Evolutionary conservation across 2,329 filamentous ascomycete genomes (phyloP).

Genomic region (Phoma sp.): DNA sequence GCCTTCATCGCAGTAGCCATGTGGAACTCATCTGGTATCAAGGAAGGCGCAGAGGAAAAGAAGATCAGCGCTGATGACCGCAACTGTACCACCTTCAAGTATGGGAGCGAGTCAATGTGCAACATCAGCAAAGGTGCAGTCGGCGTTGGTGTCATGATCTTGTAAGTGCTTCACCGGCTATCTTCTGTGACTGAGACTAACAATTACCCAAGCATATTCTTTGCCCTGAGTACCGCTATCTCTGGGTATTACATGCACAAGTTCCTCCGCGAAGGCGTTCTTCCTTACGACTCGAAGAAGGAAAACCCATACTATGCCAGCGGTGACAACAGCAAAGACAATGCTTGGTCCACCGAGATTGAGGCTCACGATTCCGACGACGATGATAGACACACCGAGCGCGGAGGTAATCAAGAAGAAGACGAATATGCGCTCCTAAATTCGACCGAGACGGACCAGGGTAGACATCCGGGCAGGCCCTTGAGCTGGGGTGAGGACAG

Average conservation of each 20-base stretch:
- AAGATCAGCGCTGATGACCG: conserved; percentile 50
- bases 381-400: conserved; percentile 47
- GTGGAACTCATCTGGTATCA: conserved; percentile 62
- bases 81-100: conserved; percentile 62
- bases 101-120: conserved; percentile 62
- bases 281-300: conserved; percentile 54
- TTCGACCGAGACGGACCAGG: conserved; percentile 47
- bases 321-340: conserved; percentile 47
- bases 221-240: conserved; percentile 59
- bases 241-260: conserved; percentile 62
- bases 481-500: conserved; percentile 48
- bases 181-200: neutral
- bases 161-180: conserved; percentile 48
- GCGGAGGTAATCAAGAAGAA: conserved; percentile 55
- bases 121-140: conserved; percentile 61
- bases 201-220: conserved; percentile 55
- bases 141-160: conserved; percentile 63
- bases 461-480: conserved; percentile 48
- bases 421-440: conserved; percentile 59
- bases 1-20: conserved; percentile 63
- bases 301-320: conserved; percentile 52
- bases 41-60: conserved; percentile 52
- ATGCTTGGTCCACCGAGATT: conserved; percentile 53
- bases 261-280: conserved; percentile 62
- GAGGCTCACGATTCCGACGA: conserved; percentile 48